Base-by-base conservation (phyloP, 1,284 basidiomycete genomes). In the Ganoderma leucocontextum region DNA sequence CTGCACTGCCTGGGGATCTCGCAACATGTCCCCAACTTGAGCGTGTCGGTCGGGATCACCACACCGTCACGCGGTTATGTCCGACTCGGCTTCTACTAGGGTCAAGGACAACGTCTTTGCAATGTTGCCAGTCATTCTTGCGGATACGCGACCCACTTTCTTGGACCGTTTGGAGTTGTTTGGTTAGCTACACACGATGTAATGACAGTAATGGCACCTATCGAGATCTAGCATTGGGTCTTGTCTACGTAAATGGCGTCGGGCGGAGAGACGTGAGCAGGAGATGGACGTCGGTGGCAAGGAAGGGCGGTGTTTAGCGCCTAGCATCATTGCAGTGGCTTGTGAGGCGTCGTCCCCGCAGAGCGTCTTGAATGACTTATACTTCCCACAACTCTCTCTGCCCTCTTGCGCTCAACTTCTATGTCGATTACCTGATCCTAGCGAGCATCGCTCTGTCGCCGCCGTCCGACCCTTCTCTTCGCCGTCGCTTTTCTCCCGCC, bases 381-480 rank as follows among this genome's bases (percentile, higher is more conserved):
- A 13, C 8, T 35, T 35, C 29, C 52, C 52, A 35, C 52, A 15
- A 7, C 33, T 15, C 25, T 55, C 52, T 35, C 52, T 29, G 52
- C 33, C 17, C 12, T 35, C 33, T 55, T 55, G 52, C 29, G 15
- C 52, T 35, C 52, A 15, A 35, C 29, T 29, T 35, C 29, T 29
- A 60, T 60, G 58, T 39, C 39, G 13, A 42, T 38, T 22, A 60
- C 58, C 58, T 60, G 58, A 60, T 60, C 39, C 38, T 22, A n/a
- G 52, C 22, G n/a, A 53, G 25, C 55, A 38, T 38, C 35, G 36
- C 36, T 36, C 33, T 58, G 6, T 38, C 29, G 1, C 29, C 55
- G 35, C 19, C 55, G 52, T 13, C 29, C 15, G 29, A 17, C 33
- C 15, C 58, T 17, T 5, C 22, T 13, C 53, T 59, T 59, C 57